A percentile compares a stretch with the other conserved stretches of the same genome.
phyloP scores from a whole-genome alignment of 2,329 filamentous ascomycete genomes.

The Phoma sp. region DNA sequence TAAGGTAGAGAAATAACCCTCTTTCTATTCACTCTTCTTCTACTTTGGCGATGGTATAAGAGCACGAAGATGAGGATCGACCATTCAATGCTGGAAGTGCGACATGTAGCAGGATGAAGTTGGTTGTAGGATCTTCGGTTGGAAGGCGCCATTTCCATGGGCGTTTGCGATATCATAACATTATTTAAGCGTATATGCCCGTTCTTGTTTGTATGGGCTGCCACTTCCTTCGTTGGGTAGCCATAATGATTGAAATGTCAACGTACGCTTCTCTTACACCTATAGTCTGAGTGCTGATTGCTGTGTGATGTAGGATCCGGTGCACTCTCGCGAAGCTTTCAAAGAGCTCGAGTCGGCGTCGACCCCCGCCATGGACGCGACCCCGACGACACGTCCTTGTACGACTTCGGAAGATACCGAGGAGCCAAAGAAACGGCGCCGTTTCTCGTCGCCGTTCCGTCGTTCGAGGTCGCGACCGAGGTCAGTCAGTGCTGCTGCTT shows the following conservation, averaged over 20 bases:
- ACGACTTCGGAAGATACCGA: conserved; percentile 19
- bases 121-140: conserved; percentile 18
- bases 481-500: conserved; percentile 33
- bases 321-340: conserved; percentile 37
- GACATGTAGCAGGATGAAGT: conserved; percentile 21
- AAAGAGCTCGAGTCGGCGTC: conserved; percentile 38
- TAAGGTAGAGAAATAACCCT: conserved; percentile 84
- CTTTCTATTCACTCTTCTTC: conserved; percentile 26
- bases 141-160: conserved; percentile 24
- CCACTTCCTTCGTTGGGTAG: conserved; percentile 23
- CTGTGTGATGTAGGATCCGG: conserved; percentile 45
- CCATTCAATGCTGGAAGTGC: conserved; percentile 12
- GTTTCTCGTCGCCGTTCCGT: conserved; percentile 44
- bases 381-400: conserved; percentile 7
- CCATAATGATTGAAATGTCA: conserved; percentile 38
- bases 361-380: conserved; percentile 19
- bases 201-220: conserved; percentile 22
- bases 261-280: conserved; percentile 12
- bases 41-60: too few species aligned
- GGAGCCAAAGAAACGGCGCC: conserved; percentile 36
- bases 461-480: conserved; percentile 38
- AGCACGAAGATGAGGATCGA: too few species aligned
- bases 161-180: conserved; percentile 25
- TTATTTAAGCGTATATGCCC: conserved; percentile 25
- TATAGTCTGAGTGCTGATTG: conserved; percentile 44